Base-by-base conservation (phyloP, 2,329 filamentous ascomycete genomes). In the Fusarium zealandicum region DNA sequence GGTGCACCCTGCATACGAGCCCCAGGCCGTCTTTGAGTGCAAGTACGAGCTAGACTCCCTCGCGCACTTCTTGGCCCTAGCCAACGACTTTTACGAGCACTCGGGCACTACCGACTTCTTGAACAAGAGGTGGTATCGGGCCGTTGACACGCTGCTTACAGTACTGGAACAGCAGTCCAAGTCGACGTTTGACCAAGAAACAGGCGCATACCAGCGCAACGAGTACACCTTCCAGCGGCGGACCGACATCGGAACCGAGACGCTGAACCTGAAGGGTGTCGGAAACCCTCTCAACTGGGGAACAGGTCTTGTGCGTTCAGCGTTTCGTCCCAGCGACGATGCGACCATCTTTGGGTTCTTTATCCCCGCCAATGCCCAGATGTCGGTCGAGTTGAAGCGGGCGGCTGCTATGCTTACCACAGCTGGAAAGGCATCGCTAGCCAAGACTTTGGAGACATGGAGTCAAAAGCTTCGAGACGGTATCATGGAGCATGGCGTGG, bases 41-140 rank as follows among this genome's bases (percentile, higher is more conserved):
- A 99, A 99, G 76, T 99, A 98, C 75, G 95, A 99, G 77, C 86
- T 99, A 17, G 95, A 99, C 75, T 97, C 93, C 8, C 81, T 99
- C 1, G 95, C 93, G 0, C 89, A 96, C 70, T 99, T 99, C 72
- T 82, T 99, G 6, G 86, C 90, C 0, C 77, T 99, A 2, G 85
- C 82, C 14, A 97, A 96, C 67, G 87, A 96, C 65, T 98, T 96
- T 75, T 82, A 95, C 75, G 85, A 89, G 32, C 83, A 90, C 69
- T 96, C 92, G 0, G 82, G 82, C 2, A 93, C 90, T 0, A 89
- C 82, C 1, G 88, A 89, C 1, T 97, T 96, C 70, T 70, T 98
- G 31, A 93, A 84, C 3, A 73, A 81, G 6, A 83, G 93, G 41
- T 99, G 92, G 91, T 86, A 89, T 45, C 76, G 80, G 35, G 95